Evolutionary conservation across 148 eudicot species (phyloP).

Genomic region (Fagopyrum homotropicum): DNA sequence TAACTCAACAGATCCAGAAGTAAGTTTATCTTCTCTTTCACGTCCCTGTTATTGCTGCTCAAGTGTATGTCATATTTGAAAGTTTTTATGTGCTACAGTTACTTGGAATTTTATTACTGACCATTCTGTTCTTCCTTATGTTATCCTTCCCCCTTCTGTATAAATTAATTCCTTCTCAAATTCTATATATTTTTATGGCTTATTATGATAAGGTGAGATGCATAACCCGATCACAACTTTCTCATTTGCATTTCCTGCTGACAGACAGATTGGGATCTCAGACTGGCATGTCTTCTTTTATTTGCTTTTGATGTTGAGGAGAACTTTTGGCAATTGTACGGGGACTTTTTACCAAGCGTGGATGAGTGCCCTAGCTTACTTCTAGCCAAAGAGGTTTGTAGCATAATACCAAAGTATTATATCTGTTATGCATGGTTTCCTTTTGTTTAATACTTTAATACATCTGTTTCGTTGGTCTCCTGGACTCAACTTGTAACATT

Average conservation of each 20-base stretch:
- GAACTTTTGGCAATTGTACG: conserved; percentile 92
- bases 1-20: conserved; percentile 89
- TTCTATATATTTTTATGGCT: neutral
- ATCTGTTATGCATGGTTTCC: neutral
- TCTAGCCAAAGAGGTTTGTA: conserved; percentile 82
- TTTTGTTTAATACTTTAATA: neutral
- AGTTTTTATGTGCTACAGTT: neutral
- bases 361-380: conserved; percentile 89
- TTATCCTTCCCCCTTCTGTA: neutral
- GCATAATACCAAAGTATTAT: neutral
- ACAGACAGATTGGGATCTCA: conserved; percentile 99
- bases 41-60: neutral
- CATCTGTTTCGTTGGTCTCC: neutral
- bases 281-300: conserved; percentile 92
- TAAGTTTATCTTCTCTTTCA: conserved; percentile 20
- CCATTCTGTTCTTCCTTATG: neutral
- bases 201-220: neutral
- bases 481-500: neutral
- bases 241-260: conserved; percentile 19
- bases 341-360: conserved; percentile 85
- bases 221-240: neutral
- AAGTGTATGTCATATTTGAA: neutral
- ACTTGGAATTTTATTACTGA: neutral
- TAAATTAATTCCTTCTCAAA: neutral
- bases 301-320: conserved; percentile 71